Base-by-base conservation (phyloP, 179 eudicot genomes). In the Silene noctiflora region DNA sequence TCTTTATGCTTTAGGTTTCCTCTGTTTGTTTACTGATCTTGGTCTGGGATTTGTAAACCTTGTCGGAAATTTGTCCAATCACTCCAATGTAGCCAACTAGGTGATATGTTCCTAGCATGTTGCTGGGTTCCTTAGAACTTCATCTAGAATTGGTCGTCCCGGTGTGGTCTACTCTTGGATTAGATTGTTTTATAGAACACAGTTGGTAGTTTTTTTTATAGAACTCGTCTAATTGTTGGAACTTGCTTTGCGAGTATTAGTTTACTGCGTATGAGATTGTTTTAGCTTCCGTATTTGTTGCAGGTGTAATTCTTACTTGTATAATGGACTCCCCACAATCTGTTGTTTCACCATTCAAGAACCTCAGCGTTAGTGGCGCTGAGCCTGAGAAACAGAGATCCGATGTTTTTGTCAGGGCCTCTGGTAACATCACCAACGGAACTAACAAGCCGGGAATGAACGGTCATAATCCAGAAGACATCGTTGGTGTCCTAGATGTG, bases 251-350 rank as follows among this genome's bases (percentile, higher is more conserved):
- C 1, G 46, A 39, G 46, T 39, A 39, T 39, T 39, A 39, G 3
- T 39, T 39, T 51, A 13, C 58, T 51, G 14, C n/a, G n/a, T 51
- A 13, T 13, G 58, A 16, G 58, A 51, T 33, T 73, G 4, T 25
- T 21, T 51, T 19, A 46, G 25, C 46, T 61, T 35, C 35, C 22
- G 22, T 2, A 19, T 39, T 44, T 71, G 70, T 5, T 84, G 42
- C 90, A 90, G 96, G 86, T 79, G 62, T 72, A 21, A 72, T 63
- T 71, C 39, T 53, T 48, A 60, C 42, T 74, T 25, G 39, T 20
- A 76, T 19, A 74, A 94, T 94, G 98, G 91, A 94, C 76, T 94
- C 98, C 73, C 98, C 96, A 71, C 96, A 92, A 74, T 92, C 97
- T 66, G 91, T 93, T 71, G 91, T 88, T 22, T 91, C 98, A 60